These are phyloP conservation scores for Puya raimondii DNA, from an alignment of 176 grass and related monocot species.

Conservation along the genomic window DNA sequence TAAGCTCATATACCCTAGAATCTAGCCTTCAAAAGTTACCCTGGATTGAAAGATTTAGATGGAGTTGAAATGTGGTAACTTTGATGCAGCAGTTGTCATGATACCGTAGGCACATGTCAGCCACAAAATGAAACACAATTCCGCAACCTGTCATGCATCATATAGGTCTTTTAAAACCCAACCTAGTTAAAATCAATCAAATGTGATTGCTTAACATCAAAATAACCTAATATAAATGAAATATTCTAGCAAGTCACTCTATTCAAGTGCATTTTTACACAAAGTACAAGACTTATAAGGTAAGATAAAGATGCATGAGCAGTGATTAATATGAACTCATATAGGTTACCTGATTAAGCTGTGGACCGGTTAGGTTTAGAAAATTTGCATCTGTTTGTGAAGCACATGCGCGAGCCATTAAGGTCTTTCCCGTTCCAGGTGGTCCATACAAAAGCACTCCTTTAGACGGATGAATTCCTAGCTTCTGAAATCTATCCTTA, in stretches of 20 bases:
- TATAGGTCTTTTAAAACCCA: too few relatives aligned
- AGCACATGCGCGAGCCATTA: conserved; percentile 95
- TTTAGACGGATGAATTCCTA: conserved; percentile 88
- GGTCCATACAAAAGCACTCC: conserved; percentile 96
- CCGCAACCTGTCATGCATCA: too few relatives aligned
- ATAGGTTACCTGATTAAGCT: conserved; percentile 63
- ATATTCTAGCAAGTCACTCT: too few relatives aligned
- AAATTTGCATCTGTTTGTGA: conserved; percentile 93
- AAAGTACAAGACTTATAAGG: not conserved
- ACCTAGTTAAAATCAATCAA: not conserved
- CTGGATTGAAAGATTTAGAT: too few relatives aligned
- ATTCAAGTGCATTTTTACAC: too few relatives aligned
- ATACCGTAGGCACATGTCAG: too few relatives aligned
- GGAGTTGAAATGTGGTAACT: too few relatives aligned
- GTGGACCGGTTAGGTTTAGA: conserved; percentile 82
- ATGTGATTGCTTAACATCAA: not conserved
- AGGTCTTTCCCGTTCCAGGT: conserved; percentile 85
- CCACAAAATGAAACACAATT: too few relatives aligned
- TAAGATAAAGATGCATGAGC: too few relatives aligned
- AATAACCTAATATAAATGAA: not conserved
- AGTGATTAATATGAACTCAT: not conserved
- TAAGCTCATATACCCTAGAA: too few relatives aligned
- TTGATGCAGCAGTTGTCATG: too few relatives aligned
- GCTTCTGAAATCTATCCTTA: conserved; percentile 75
- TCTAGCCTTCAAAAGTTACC: too few relatives aligned